phyloP scores from a whole-genome alignment of 139 green algal genomes.

The Nannochloris sp. region DNA sequence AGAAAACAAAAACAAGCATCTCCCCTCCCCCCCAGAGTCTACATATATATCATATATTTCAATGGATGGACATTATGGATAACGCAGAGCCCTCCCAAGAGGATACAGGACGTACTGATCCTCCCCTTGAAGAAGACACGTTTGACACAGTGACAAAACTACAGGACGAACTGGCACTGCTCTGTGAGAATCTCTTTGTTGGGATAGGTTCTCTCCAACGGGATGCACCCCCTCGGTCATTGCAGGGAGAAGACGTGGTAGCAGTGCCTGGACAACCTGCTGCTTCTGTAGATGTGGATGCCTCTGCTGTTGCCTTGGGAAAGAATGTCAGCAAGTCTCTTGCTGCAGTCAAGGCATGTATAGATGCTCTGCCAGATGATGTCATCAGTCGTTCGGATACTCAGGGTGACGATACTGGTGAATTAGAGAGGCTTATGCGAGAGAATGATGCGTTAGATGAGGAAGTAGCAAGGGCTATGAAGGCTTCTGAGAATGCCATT shows the following conservation, averaged over 20 bases:
- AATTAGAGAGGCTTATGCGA: not conserved
- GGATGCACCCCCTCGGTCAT: slow-evolving; percentile 9
- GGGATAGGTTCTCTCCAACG: slow-evolving; percentile 23
- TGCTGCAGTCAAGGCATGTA: not conserved
- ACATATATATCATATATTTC: too few species aligned
- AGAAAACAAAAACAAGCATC: too few species aligned
- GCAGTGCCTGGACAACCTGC: not conserved
- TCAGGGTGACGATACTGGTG: not conserved
- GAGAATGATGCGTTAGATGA: not conserved
- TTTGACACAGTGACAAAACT: slow-evolving; percentile 7
- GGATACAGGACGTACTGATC: too few species aligned
- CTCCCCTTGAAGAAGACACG: not conserved
- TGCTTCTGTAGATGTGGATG: not conserved
- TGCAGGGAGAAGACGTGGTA: slow-evolving; percentile 8
- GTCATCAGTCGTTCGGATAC: not conserved
- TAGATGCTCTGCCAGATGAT: not conserved
- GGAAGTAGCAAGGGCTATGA: not conserved
- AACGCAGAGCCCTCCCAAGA: too few species aligned
- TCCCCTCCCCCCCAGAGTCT: too few species aligned
- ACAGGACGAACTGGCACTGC: slow-evolving; percentile 10
- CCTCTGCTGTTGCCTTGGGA: not conserved
- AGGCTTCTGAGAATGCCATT: not conserved
- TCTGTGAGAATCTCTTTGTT: slow-evolving; percentile 22
- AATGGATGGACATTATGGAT: too few species aligned
- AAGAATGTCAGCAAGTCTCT: not conserved